Conservation (phyloP, 179 eudicot genomes). For the Silene vulgaris region DNA sequence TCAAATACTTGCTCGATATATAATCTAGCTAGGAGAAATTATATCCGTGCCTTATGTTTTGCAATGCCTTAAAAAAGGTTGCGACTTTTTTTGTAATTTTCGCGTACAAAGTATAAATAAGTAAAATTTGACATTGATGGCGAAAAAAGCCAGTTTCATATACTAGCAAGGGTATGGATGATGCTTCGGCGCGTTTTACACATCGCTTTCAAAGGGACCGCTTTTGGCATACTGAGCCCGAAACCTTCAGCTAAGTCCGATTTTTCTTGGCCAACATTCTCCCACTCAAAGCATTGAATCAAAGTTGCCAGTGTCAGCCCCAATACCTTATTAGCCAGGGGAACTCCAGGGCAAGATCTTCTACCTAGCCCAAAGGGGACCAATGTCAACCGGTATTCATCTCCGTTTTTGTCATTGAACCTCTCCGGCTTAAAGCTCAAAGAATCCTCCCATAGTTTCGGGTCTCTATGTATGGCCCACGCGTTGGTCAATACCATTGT, state of each 20-base stretch:
- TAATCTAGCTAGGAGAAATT: too few species aligned
- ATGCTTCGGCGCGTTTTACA: background rate
- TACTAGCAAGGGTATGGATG: background rate
- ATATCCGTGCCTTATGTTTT: too few species aligned
- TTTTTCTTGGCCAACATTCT: background rate
- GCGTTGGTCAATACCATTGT: constrained; percentile 29
- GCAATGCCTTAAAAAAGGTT: too few species aligned
- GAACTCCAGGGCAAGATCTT: constrained; percentile 23
- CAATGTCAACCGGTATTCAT: constrained; percentile 8
- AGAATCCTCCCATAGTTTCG: constrained; percentile 27
- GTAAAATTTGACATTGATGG: too few species aligned
- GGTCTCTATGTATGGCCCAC: constrained; percentile 34
- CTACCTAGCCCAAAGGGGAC: constrained; percentile 25
- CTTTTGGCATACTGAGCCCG: constrained; percentile 12
- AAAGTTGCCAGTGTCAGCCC: constrained; percentile 9
- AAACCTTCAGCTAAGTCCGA: background rate
- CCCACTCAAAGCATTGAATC: constrained; percentile 29
- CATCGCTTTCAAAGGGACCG: background rate
- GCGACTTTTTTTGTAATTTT: too few species aligned
- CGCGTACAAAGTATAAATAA: too few species aligned
- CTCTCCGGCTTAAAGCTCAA: constrained; percentile 30
- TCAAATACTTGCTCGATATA: too few species aligned
- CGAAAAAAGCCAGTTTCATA: too few species aligned
- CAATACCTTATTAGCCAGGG: constrained; percentile 8
- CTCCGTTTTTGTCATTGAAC: constrained; percentile 10